Conservation (phyloP, 176 grass and related monocot genomes). For the Aegilops tauschii region DNA sequence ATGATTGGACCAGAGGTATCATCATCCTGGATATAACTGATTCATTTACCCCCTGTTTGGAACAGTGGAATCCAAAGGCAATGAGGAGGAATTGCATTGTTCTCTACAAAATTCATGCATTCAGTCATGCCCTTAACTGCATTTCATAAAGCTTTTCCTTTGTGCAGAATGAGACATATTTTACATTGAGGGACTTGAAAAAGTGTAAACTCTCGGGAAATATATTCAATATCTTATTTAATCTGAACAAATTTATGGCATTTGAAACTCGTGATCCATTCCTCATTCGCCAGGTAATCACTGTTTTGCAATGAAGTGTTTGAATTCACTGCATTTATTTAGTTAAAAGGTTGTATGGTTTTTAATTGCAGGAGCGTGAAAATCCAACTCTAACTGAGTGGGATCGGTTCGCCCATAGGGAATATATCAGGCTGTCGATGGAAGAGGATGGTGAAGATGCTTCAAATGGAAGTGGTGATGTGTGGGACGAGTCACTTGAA, state of each 20-base stretch:
- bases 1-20: conserved; percentile 97
- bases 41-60: not conserved
- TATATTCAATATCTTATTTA: conserved; percentile 99
- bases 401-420: conserved; percentile 97
- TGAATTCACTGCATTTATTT: conserved; percentile 14
- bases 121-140: conserved; percentile 1
- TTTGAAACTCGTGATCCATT: conserved; percentile 99
- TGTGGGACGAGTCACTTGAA: conserved; percentile 98
- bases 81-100: conserved; percentile 10
- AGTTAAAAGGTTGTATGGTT: conserved; percentile 12
- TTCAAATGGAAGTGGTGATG: conserved; percentile 99
- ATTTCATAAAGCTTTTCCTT: conserved; percentile 40
- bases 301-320: conserved; percentile 1
- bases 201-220: conserved; percentile 94
- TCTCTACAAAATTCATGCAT: not conserved
- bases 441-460: conserved; percentile 99
- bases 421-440: conserved; percentile 99
- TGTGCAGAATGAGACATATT: conserved; percentile 81
- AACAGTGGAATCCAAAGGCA: not conserved
- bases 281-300: conserved; percentile 92
- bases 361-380: conserved; percentile 78
- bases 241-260: conserved; percentile 99
- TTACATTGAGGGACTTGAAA: conserved; percentile 82
- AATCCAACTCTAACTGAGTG: conserved; percentile 96
- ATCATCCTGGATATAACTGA: conserved; percentile 27